Percentiles rank a stretch among this genome's conserved stretches.
These are phyloP conservation scores for Aspergillus vadensis DNA, from an alignment of 2,329 filamentous ascomycete species.

Conservation along the genomic window DNA sequence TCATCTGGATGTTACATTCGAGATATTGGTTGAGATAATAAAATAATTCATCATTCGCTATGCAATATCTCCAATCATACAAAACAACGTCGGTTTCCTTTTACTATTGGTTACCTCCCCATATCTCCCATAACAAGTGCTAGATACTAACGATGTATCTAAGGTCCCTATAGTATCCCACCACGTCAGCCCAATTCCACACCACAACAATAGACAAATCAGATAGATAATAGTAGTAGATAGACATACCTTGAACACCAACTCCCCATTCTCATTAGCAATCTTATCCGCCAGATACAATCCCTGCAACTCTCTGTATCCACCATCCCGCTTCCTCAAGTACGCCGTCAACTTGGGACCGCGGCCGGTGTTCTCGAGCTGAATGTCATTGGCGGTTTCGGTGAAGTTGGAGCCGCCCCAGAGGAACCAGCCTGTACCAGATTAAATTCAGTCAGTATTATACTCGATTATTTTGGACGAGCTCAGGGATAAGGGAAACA, in stretches of 20 bases:
- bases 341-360: constrained; percentile 24
- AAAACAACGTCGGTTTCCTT: neutral
- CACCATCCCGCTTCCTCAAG: constrained; percentile 15
- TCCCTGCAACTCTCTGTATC: constrained; percentile 20
- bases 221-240: too few relatives aligned
- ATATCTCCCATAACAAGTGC: too few relatives aligned
- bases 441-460: too few relatives aligned
- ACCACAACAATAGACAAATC: too few relatives aligned
- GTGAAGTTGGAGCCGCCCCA: constrained; percentile 26
- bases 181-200: neutral
- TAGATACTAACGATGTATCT: too few relatives aligned
- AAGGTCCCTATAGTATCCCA: neutral
- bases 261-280: constrained; percentile 17
- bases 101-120: too few relatives aligned
- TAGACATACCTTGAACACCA: constrained; percentile 16
- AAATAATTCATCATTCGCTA: neutral
- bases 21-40: too few relatives aligned
- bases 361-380: constrained; percentile 14
- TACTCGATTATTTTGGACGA: too few relatives aligned
- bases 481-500: too few relatives aligned
- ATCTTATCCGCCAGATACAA: constrained; percentile 23
- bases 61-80: neutral
- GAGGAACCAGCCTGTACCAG: constrained; percentile 22
- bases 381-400: constrained; percentile 16
- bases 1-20: too few relatives aligned